Evolutionary conservation across 1,139 yeast species (phyloP).

Genomic region (Zygosaccharomyces sapae): DNA sequence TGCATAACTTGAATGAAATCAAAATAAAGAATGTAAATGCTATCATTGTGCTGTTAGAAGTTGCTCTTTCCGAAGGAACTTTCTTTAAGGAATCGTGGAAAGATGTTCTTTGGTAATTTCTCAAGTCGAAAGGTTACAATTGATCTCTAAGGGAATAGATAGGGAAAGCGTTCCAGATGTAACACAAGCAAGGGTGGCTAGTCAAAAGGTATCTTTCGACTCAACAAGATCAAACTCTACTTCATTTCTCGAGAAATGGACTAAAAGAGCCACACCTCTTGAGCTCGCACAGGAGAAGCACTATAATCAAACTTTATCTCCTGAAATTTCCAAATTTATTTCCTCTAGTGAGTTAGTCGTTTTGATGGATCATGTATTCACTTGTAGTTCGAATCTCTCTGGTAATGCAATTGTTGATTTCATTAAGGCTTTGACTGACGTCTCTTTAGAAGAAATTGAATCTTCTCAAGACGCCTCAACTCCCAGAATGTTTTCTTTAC

Average conservation of each 20-base stretch:
- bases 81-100: constrained; percentile 73
- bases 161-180: constrained; percentile 85
- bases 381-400: constrained; percentile 72
- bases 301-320: constrained; percentile 47
- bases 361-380: constrained; percentile 80
- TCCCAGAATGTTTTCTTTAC: constrained; percentile 89
- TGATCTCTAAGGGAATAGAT: constrained; percentile 84
- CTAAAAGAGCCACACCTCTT: constrained; percentile 44
- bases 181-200: constrained; percentile 55
- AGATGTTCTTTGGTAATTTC: constrained; percentile 78
- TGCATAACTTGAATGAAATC: constrained; percentile 76
- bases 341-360: constrained; percentile 76
- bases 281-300: constrained; percentile 49
- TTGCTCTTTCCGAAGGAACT: constrained; percentile 80
- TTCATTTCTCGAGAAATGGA: constrained; percentile 39
- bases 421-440: constrained; percentile 80
- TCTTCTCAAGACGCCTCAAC: constrained; percentile 76
- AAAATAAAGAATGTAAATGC: constrained; percentile 78
- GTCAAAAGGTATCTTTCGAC: constrained; percentile 53
- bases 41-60: constrained; percentile 63
- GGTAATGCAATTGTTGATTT: constrained; percentile 85
- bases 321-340: constrained; percentile 56
- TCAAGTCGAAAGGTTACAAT: constrained; percentile 84
- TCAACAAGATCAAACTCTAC: constrained; percentile 42
- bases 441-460: constrained; percentile 86